Evolutionary conservation across 2,329 filamentous ascomycete species (phyloP).

Genomic region (Aspergillus jensenii): DNA sequence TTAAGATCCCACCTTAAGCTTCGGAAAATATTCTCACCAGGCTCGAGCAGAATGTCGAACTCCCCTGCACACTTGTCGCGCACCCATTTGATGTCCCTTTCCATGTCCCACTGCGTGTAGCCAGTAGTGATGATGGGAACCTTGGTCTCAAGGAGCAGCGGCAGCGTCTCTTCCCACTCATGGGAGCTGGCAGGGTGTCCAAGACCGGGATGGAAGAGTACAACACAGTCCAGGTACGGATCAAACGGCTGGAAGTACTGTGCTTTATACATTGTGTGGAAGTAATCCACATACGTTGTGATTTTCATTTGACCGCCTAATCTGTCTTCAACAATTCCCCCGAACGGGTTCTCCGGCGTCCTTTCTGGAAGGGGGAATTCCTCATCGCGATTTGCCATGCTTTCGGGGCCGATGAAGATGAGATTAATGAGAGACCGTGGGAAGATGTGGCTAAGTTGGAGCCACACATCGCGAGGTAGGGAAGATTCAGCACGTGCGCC

Average conservation of each 20-base stretch:
- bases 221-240: conserved; percentile 96
- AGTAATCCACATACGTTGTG: conserved; percentile 96
- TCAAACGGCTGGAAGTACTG: conserved; percentile 92
- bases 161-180: conserved; percentile 91
- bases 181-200: conserved; percentile 91
- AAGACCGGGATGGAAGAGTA: conserved; percentile 94
- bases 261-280: conserved; percentile 90
- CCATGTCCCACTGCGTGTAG: conserved; percentile 94
- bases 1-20: conserved; percentile 97
- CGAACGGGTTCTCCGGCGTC: conserved; percentile 84
- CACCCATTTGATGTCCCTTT: conserved; percentile 88
- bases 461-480: conserved; percentile 88
- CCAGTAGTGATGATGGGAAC: conserved; percentile 91
- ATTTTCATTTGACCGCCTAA: conserved; percentile 91
- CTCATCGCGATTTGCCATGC: conserved; percentile 88
- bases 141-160: conserved; percentile 89
- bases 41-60: conserved; percentile 87
- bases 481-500: conserved; percentile 97
- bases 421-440: conserved; percentile 87
- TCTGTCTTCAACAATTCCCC: conserved; percentile 89
- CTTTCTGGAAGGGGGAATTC: conserved; percentile 89
- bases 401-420: conserved; percentile 92
- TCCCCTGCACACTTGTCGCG: conserved; percentile 81
- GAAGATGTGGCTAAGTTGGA: conserved; percentile 92
- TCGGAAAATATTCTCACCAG: conserved; percentile 90